Conservation (phyloP, 345 rosid species). For the Erodium maritimum region DNA sequence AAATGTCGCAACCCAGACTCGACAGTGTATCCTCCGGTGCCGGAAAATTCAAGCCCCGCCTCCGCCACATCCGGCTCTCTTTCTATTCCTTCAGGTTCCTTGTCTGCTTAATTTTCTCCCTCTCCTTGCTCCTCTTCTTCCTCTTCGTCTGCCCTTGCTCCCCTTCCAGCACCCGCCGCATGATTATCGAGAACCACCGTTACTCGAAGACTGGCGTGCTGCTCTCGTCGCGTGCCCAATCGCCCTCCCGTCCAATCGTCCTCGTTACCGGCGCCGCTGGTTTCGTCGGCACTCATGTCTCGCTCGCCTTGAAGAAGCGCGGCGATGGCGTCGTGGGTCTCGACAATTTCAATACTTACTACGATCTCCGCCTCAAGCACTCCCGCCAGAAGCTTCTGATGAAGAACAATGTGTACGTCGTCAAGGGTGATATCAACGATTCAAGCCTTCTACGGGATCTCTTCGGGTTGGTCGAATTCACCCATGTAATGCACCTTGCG, state of each 20-base stretch:
- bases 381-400: constrained; percentile 17
- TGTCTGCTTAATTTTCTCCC: constrained; percentile 25
- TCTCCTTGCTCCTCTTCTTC: constrained; percentile 25
- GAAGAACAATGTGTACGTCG: constrained; percentile 15
- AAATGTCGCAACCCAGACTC: constrained; percentile 15
- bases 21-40: constrained; percentile 30
- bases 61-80: constrained; percentile 23
- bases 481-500: constrained; percentile 29
- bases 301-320: constrained; percentile 22
- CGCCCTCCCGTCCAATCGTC: constrained; percentile 4
- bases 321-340: constrained; percentile 31
- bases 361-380: constrained; percentile 19
- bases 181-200: too few species aligned
- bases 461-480: constrained; percentile 22
- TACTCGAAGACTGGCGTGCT: too few species aligned
- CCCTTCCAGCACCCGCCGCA: constrained; percentile 8
- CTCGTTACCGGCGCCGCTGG: constrained; percentile 31
- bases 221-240: too few species aligned
- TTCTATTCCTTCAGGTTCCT: constrained; percentile 22
- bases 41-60: constrained; percentile 37
- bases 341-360: constrained; percentile 23
- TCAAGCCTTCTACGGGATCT: constrained; percentile 16
- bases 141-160: constrained; percentile 22
- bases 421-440: constrained; percentile 25
- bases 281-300: constrained; percentile 28